Conservation (phyloP, 495 filamentous ascomycete genomes). For the Jackrogersella multiformis region DNA sequence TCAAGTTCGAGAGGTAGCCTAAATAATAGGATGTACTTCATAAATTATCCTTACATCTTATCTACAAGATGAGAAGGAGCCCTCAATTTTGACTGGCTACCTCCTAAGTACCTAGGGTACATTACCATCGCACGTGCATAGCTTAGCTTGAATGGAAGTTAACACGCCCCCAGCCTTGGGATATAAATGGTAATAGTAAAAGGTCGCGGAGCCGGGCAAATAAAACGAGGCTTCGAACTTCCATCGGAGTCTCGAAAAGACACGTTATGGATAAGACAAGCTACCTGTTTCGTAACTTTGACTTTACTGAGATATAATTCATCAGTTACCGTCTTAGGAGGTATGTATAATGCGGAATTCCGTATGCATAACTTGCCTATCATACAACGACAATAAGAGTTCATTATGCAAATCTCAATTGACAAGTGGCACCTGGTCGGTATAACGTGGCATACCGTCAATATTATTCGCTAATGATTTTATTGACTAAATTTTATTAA, state of each 20-base stretch:
- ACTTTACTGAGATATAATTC: neutral
- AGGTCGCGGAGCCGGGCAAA: conserved; percentile 34
- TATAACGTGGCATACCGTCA: conserved; percentile 36
- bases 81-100: neutral
- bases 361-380: conserved; percentile 27
- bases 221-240: conserved; percentile 16
- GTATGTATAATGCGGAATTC: neutral
- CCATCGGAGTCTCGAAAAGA: conserved; percentile 21
- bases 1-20: conserved; percentile 20
- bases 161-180: neutral
- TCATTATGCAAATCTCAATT: conserved; percentile 24
- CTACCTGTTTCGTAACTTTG: conserved; percentile 20
- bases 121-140: conserved; percentile 17
- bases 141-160: conserved; percentile 14
- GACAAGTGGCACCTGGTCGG: conserved; percentile 38
- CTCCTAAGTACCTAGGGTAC: neutral
- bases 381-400: conserved; percentile 18
- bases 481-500: conserved; percentile 21
- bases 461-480: conserved; percentile 32
- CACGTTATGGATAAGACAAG: conserved; percentile 13
- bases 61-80: too few relatives aligned
- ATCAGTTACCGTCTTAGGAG: neutral
- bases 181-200: neutral
- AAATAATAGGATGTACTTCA: too few relatives aligned
- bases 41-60: too few relatives aligned